Evolutionary conservation across 208 protist genomes (phyloP).

Genomic region (Zelonia costaricensis): DNA sequence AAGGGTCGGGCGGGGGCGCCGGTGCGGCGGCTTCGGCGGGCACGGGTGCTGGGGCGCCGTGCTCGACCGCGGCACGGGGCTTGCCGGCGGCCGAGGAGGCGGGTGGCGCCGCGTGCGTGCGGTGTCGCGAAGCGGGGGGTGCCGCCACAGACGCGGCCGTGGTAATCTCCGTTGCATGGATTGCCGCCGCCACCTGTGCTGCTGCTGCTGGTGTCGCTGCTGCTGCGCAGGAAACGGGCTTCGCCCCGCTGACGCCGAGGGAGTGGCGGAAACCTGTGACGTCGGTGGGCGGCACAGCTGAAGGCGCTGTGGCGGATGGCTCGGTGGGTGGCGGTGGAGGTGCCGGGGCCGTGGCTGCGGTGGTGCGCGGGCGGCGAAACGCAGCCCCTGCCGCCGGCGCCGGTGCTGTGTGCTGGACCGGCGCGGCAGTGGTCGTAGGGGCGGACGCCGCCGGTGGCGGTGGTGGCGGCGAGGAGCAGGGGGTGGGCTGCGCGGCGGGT

Average conservation of each 20-base stretch:
- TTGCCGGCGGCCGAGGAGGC: too few species aligned
- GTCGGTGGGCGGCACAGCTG: too few species aligned
- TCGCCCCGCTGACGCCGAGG: not conserved
- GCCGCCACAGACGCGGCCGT: not conserved
- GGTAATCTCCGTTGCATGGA: not conserved
- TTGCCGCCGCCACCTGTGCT: not conserved
- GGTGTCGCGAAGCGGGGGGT: not conserved
- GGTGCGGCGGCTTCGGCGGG: not conserved
- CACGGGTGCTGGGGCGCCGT: not conserved
- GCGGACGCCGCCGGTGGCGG: not conserved
- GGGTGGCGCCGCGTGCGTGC: not conserved
- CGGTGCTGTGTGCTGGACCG: not conserved
- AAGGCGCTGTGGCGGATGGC: too few species aligned
- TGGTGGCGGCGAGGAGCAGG: not conserved
- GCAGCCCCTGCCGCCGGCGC: too few species aligned
- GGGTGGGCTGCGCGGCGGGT: too few species aligned
- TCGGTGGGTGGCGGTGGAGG: too few species aligned
- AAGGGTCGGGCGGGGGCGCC: not conserved
- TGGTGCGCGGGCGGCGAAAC: too few species aligned
- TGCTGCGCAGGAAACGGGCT: not conserved
- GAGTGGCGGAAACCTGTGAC: too few species aligned
- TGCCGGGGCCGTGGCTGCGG: too few species aligned
- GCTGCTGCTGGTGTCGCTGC: constrained; percentile 1
- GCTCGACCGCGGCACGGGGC: too few species aligned
- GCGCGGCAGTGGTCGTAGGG: not conserved